Evolutionary conservation across 768 basidiomycete genomes (phyloP), one percentile per base, ranked within the genome.

Genomic region (Termitomyces sp.): DNA sequence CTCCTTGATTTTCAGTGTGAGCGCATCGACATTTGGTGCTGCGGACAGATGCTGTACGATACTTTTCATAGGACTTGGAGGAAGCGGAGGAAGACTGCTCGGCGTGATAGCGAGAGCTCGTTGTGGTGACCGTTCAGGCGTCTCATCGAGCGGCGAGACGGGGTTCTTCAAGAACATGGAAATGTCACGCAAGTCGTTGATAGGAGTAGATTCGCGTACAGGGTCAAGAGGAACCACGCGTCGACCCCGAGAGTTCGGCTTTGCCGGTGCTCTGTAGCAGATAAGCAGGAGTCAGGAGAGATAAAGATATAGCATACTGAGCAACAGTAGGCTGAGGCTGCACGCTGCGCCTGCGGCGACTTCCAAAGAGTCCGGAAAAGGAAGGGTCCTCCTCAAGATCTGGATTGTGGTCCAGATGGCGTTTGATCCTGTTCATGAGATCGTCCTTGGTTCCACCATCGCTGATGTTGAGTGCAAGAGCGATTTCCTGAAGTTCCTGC

Each of bases 391-490:
- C 82, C 62, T 84, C 84, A 26, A 88, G 65, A 35, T 73, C 62
- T 51, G 82, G 81, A 65, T 88, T 75, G 38, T 67, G 62, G 49
- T 87, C 85, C 18, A 89, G 78, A 60, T 87, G 78, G 56, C 72
- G 79, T 63, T 82, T 86, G 60, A 89, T 86, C 58, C 86, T 76
- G n/a, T 66, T 66, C 54, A 81, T 79, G 11, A 88, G 59, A 3
- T 86, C 85, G 32, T 88, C 85, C 59, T 81, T 85, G 2, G 84
- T 88, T 40, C 87, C 87, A 36, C 71, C 56, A 54, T 81, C 79
- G 47, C 74, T 78, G 57, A 87, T 68, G 0, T 68, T 66, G 24
- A 89, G 76, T 5, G 83, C 82, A 5, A 59, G 2, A 1, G 87
- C 84, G 36, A 88, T 82, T 56, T 81, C 79, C 62, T 80, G 85